Conservation (phyloP, 2,329 filamentous ascomycete species). For the Hymenotorrendiella dingleyae region DNA sequence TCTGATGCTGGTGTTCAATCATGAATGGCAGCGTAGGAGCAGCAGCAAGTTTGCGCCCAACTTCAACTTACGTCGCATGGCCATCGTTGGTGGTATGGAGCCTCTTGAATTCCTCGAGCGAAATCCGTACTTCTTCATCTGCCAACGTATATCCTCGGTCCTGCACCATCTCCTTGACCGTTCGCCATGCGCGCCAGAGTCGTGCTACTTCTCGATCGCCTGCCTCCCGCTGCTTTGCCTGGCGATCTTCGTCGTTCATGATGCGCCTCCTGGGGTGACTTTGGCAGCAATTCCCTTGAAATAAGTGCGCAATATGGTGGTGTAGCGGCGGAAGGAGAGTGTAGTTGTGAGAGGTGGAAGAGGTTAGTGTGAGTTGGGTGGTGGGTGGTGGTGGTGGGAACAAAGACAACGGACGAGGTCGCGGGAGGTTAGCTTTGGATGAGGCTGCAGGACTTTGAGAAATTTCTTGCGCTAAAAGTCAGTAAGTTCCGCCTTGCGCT, state of each 20-base stretch:
- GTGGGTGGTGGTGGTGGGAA: neutral
- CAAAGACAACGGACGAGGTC: neutral
- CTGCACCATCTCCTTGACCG: constrained; percentile 88
- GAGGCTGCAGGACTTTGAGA: constrained; percentile 1
- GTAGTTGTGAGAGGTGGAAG: constrained; percentile 6
- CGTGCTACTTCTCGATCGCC: constrained; percentile 46
- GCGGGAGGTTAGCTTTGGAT: neutral
- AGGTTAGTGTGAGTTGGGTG: neutral
- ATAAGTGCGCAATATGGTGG: too few species aligned
- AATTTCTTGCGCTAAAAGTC: neutral
- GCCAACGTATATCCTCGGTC: constrained; percentile 90
- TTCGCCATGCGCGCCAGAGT: constrained; percentile 91
- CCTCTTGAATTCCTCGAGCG: constrained; percentile 71
- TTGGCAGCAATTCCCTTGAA: too few species aligned
- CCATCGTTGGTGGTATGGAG: constrained; percentile 70
- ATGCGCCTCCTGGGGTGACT: too few species aligned
- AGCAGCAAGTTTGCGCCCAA: too few species aligned
- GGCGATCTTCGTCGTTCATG: constrained; percentile 27
- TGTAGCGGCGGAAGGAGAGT: too few species aligned
- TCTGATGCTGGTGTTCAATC: too few species aligned
- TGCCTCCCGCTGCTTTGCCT: constrained; percentile 28
- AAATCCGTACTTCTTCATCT: constrained; percentile 82
- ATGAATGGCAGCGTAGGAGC: too few species aligned
- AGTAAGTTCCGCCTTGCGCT: neutral
- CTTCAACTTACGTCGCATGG: constrained; percentile 65